Evolutionary conservation across 2,329 filamentous ascomycete genomes (phyloP).

Genomic region (Gnomoniopsis sp.): DNA sequence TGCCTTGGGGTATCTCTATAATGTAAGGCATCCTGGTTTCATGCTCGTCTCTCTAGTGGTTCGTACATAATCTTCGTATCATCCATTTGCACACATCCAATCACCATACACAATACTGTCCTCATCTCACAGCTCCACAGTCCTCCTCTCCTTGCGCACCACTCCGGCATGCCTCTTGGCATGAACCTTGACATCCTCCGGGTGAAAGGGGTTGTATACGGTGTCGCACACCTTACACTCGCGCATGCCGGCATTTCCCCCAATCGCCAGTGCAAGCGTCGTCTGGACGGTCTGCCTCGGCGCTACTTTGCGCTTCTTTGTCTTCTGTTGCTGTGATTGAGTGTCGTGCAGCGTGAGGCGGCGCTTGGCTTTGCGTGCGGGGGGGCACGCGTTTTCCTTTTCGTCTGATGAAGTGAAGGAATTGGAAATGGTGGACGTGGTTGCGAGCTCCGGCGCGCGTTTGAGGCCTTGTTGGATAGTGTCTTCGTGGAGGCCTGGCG

Average conservation of each 20-base stretch:
- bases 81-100: not conserved
- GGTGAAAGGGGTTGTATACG: slow-evolving; percentile 42
- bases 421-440: not conserved
- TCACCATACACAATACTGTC: too few relatives aligned
- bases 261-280: slow-evolving; percentile 36
- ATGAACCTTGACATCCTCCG: slow-evolving; percentile 39
- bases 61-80: not conserved
- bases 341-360: slow-evolving; percentile 13
- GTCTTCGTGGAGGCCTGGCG: not conserved
- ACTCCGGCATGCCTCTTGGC: slow-evolving; percentile 32
- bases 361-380: slow-evolving; percentile 11
- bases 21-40: not conserved
- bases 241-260: slow-evolving; percentile 30
- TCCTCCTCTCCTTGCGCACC: slow-evolving; percentile 13
- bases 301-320: slow-evolving; percentile 15
- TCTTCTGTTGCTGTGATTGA: slow-evolving; percentile 5
- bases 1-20: not conserved
- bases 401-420: not conserved
- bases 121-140: not conserved
- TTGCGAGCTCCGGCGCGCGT: not conserved
- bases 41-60: not conserved
- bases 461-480: not conserved
- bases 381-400: not conserved
- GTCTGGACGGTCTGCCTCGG: slow-evolving; percentile 33
- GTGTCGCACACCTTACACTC: slow-evolving; percentile 41